These are phyloP conservation scores for Sporothrix pseudoabietina DNA, from an alignment of 2,329 filamentous ascomycete species.

Conservation along the genomic window DNA sequence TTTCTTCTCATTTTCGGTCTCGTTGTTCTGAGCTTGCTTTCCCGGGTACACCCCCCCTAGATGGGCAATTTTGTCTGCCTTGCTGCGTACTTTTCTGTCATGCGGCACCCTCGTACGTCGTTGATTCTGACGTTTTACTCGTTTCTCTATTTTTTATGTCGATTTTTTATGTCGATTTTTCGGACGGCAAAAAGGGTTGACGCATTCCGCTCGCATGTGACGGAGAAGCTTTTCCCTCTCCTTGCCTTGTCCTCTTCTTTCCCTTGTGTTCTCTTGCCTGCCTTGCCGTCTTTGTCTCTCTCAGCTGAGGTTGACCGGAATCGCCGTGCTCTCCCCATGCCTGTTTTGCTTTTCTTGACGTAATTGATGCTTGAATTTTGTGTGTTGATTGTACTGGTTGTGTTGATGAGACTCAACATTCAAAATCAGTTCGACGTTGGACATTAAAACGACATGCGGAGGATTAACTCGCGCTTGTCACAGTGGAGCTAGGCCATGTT, in stretches of 20 bases:
- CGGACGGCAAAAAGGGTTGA: not conserved
- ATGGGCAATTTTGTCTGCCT: not conserved
- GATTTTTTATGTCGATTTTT: not conserved
- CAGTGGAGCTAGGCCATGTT: not conserved
- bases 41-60: not conserved
- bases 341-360: not conserved
- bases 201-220: constrained; percentile 13
- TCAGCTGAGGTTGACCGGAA: constrained; percentile 15
- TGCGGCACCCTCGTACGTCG: constrained; percentile 3
- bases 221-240: constrained; percentile 25
- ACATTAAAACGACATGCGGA: not conserved
- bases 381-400: no score
- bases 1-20: not conserved
- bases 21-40: no score
- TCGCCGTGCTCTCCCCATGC: not conserved
- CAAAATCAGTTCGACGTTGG: not conserved
- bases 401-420: not conserved
- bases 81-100: not conserved
- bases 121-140: not conserved
- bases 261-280: not conserved
- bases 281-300: not conserved
- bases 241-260: not conserved
- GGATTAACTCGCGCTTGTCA: not conserved
- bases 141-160: not conserved
- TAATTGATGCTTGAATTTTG: not conserved